Conservation (phyloP, 305 asterid species). For the Fraxinus nigra region DNA sequence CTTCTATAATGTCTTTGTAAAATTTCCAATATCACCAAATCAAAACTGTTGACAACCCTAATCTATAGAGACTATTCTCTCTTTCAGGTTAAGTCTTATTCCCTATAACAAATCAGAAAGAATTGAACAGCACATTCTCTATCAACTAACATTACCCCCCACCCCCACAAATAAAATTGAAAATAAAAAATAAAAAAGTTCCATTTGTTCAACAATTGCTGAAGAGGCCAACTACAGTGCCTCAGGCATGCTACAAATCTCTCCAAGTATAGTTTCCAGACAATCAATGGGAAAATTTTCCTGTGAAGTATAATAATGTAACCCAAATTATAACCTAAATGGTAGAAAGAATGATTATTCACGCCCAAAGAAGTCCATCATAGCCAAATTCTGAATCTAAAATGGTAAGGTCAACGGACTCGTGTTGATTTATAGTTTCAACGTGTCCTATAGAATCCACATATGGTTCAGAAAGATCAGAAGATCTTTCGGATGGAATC, state of each 20-base stretch:
- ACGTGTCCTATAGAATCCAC: constrained; percentile 32
- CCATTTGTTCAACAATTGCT: neutral
- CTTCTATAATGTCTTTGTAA: neutral
- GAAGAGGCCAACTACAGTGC: neutral
- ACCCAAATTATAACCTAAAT: constrained; percentile 4
- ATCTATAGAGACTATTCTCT: neutral
- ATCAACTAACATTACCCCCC: neutral
- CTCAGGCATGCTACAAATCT: neutral
- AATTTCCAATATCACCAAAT: neutral
- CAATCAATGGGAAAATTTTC: neutral
- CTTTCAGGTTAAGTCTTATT: neutral
- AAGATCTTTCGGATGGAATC: constrained; percentile 81
- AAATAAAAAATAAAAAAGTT: neutral
- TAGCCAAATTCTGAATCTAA: constrained; percentile 64
- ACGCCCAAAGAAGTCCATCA: constrained; percentile 81
- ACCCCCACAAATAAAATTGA: neutral
- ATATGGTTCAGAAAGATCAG: constrained; percentile 67
- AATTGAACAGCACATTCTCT: neutral
- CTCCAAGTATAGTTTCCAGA: neutral
- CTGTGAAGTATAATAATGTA: neutral
- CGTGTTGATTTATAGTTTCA: constrained; percentile 34
- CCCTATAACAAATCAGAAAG: neutral
- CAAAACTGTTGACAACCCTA: neutral
- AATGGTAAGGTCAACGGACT: constrained; percentile 60
- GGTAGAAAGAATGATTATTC: constrained; percentile 6